These are phyloP conservation scores for Suillus occidentalis DNA, from an alignment of 768 basidiomycete species.

Conservation along the genomic window DNA sequence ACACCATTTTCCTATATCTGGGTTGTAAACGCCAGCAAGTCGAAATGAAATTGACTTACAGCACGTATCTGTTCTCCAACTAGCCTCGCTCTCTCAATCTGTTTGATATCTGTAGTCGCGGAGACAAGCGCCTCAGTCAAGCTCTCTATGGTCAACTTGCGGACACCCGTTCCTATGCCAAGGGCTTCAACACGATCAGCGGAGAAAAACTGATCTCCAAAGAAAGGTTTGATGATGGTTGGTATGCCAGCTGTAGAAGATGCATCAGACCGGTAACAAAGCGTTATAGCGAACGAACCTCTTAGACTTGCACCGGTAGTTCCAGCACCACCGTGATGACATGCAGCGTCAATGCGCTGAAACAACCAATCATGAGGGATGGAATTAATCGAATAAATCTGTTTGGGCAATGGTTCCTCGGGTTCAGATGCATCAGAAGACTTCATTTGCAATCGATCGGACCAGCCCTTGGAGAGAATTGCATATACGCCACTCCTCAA, in stretches of 20 bases:
- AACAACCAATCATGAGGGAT: slow-evolving; percentile 98
- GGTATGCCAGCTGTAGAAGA: slow-evolving; percentile 75
- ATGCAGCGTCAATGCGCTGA: slow-evolving; percentile 90
- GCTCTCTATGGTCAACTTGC: slow-evolving; percentile 79
- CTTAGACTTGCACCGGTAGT: slow-evolving; percentile 93
- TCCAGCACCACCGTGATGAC: slow-evolving; percentile 97
- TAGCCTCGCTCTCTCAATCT: slow-evolving; percentile 80
- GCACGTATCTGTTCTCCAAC: slow-evolving; percentile 86
- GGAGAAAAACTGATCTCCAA: slow-evolving; percentile 98
- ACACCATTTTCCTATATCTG: slow-evolving; percentile 88
- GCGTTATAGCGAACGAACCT: slow-evolving; percentile 48
- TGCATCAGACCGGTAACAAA: neutral
- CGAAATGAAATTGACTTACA: slow-evolving; percentile 41
- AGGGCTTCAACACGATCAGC: slow-evolving; percentile 97
- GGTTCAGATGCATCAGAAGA: slow-evolving; percentile 55
- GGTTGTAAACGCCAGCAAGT: slow-evolving; percentile 1
- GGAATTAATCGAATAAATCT: slow-evolving; percentile 83
- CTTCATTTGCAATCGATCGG: slow-evolving; percentile 80
- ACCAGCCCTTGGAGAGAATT: slow-evolving; percentile 98
- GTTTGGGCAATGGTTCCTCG: slow-evolving; percentile 69
- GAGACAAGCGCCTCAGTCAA: slow-evolving; percentile 74
- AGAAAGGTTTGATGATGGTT: slow-evolving; percentile 96
- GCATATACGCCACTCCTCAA: slow-evolving; percentile 84
- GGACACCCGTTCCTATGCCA: slow-evolving; percentile 84
- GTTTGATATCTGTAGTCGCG: slow-evolving; percentile 87